Conservation (phyloP, 2,329 filamentous ascomycete genomes). For the Pseudocercospora macadamiae region DNA sequence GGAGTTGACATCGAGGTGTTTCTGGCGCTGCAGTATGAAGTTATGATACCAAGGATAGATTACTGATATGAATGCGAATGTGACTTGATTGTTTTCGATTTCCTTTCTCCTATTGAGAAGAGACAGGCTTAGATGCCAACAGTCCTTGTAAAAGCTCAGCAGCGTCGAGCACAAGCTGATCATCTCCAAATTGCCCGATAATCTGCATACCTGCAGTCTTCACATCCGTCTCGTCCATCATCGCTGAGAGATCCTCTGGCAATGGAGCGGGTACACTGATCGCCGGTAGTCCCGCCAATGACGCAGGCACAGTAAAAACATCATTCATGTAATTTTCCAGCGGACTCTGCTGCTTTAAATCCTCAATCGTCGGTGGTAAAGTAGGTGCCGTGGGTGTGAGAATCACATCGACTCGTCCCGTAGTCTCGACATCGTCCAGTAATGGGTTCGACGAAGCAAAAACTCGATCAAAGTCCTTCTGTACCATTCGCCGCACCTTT, state of each 20-base stretch:
- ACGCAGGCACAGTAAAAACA: conserved; percentile 93
- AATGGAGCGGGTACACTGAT: conserved; percentile 74
- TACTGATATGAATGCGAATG: not conserved
- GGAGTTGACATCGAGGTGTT: not conserved
- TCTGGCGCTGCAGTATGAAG: not conserved
- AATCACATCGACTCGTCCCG: conserved; percentile 76
- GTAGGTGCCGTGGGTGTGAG: conserved; percentile 86
- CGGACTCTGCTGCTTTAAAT: conserved; percentile 51
- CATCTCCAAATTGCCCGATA: conserved; percentile 81
- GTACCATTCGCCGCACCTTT: conserved; percentile 79
- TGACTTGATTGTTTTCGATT: not conserved
- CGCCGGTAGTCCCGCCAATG: conserved; percentile 85
- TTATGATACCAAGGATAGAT: not conserved
- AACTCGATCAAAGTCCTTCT: conserved; percentile 80
- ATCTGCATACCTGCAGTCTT: conserved; percentile 68
- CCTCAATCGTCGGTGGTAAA: conserved; percentile 66
- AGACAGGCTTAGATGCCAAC: too few relatives aligned
- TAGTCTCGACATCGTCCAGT: conserved; percentile 35
- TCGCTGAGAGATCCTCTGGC: conserved; percentile 11
- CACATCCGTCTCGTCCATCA: conserved; percentile 37
- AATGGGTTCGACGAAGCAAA: conserved; percentile 75
- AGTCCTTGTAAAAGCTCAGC: conserved; percentile 54
- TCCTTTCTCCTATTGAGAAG: not conserved
- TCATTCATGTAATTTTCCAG: conserved; percentile 83
- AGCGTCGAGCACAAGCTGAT: conserved; percentile 63